Conservation (phyloP, 192 early-diverging fungal species). For the Backusella luteola region DNA sequence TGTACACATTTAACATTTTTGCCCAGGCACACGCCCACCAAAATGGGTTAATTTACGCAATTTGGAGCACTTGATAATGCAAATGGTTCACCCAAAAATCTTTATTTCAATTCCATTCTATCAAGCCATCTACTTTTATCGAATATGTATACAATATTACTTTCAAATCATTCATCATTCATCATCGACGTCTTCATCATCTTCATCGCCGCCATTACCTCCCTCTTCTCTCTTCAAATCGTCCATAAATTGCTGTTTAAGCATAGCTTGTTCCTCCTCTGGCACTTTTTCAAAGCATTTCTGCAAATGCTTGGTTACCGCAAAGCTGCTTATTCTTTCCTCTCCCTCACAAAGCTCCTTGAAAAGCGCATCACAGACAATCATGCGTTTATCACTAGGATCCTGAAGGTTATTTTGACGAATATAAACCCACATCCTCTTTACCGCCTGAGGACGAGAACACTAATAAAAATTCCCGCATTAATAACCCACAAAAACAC, state of each 20-base stretch:
- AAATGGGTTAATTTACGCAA: no score
- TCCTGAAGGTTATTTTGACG: constrained; percentile 45
- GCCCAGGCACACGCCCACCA: not conserved
- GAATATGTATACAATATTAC: not conserved
- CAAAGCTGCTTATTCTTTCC: constrained; percentile 43
- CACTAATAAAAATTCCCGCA: not conserved
- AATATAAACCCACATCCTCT: constrained; percentile 55
- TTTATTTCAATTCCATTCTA: no score
- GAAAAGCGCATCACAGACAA: constrained; percentile 47
- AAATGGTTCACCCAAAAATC: no score
- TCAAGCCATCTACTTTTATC: no score
- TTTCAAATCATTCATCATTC: not conserved
- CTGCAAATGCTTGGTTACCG: constrained; percentile 49
- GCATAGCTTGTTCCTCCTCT: not conserved
- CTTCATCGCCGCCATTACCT: not conserved
- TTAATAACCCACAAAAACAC: not conserved
- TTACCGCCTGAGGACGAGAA: constrained; percentile 56
- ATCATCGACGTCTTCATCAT: not conserved
- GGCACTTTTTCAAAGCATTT: not conserved
- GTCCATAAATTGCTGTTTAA: not conserved
- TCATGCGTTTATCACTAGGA: constrained; percentile 41
- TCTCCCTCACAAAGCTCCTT: constrained; percentile 41
- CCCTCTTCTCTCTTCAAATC: not conserved
- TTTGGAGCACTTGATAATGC: no score
- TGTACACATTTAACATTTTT: not conserved